A percentile compares a stretch with the other conserved stretches of the same genome.
phyloP scores from a whole-genome alignment of 306 rosid species.

The Acacia crassicarpa region DNA sequence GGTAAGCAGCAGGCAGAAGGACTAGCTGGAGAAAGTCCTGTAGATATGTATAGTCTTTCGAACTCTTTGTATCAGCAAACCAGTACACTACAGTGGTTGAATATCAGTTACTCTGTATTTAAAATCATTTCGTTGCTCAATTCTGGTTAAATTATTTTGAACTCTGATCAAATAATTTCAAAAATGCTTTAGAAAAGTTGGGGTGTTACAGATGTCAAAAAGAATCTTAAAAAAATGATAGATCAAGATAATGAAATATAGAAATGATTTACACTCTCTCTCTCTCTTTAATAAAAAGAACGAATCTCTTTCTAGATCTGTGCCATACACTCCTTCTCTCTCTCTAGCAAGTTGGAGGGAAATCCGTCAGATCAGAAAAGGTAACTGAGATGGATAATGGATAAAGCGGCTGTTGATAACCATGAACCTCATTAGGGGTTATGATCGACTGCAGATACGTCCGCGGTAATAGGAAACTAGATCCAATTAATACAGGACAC shows the following conservation, averaged over 20 bases:
- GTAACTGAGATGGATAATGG: slow-evolving; percentile 39
- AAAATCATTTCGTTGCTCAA: too few species aligned
- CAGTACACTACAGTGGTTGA: too few species aligned
- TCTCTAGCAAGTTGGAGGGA: slow-evolving; percentile 38
- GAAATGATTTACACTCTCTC: background rate
- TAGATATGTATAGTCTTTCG: too few species aligned
- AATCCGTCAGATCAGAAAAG: slow-evolving; percentile 48
- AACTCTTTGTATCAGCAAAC: too few species aligned
- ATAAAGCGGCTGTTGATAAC: background rate
- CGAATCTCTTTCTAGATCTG: slow-evolving; percentile 1
- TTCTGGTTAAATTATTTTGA: too few species aligned
- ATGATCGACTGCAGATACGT: background rate
- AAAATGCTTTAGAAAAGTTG: too few species aligned
- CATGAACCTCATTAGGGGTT: background rate
- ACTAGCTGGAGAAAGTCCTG: too few species aligned
- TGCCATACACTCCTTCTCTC: background rate
- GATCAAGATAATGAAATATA: background rate
- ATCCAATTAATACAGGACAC: background rate
- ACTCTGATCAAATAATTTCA: too few species aligned
- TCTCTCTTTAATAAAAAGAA: background rate
- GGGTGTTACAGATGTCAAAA: slow-evolving; percentile 43
- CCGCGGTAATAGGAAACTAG: background rate
- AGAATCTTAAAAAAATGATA: background rate
- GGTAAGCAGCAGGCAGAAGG: too few species aligned
- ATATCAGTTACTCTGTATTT: too few species aligned